Evolutionary conservation across 1,284 basidiomycete species (phyloP).

Genomic region (Cryptococcus sp.): DNA sequence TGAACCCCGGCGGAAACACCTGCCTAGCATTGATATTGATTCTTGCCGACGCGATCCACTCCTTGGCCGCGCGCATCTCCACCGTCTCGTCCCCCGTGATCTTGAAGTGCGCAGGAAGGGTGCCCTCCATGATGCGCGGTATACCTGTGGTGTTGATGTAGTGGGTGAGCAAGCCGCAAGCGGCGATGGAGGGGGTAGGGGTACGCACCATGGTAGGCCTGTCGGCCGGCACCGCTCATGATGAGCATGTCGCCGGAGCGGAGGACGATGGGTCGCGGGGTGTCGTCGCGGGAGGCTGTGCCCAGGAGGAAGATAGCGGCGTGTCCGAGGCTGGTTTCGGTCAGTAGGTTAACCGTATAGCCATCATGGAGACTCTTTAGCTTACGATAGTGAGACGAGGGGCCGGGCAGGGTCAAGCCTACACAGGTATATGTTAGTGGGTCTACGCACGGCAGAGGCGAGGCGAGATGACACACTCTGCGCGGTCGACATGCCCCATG

Average conservation of each 20-base stretch:
- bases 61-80: constrained; percentile 55
- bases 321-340: constrained; percentile 67
- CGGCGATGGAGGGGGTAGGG: not conserved
- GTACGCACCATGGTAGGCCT: constrained; percentile 76
- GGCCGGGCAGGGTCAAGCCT: constrained; percentile 67
- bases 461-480: constrained; percentile 55
- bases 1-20: constrained; percentile 54
- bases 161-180: not conserved
- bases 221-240: constrained; percentile 78
- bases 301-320: constrained; percentile 86
- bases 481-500: constrained; percentile 90
- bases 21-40: constrained; percentile 89
- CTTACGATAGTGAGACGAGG: constrained; percentile 83
- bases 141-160: constrained; percentile 58
- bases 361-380: constrained; percentile 8
- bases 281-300: constrained; percentile 65
- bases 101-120: constrained; percentile 65
- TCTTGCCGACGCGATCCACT: constrained; percentile 51
- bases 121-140: constrained; percentile 75
- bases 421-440: not conserved
- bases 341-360: not conserved
- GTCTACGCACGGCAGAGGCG: no score
- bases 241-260: constrained; percentile 85
- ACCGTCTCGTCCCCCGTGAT: constrained; percentile 27
- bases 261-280: constrained; percentile 74